Base-by-base conservation (phyloP, 345 rosid species). In the Mercurialis annua region DNA sequence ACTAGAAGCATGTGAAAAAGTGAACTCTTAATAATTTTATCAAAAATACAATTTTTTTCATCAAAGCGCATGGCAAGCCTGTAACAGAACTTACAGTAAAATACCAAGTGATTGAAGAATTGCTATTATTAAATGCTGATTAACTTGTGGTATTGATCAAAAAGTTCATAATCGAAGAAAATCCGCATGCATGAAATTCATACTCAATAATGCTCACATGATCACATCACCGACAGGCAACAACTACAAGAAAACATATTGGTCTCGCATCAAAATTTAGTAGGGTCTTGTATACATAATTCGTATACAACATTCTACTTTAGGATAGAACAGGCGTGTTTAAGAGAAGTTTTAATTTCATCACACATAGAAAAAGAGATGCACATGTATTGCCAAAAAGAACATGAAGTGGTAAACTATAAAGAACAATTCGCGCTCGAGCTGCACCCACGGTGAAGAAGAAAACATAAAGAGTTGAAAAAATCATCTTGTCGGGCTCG, bases 401-500 rank as follows among this genome's bases (percentile, higher is more conserved):
- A n/a, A 67, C 26, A 11, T n/a, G 16, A n/a, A n/a, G n/a, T n/a
- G n/a, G n/a, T n/a, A 21, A 14, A 68, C 46, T 30, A 33, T 9
- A 44, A n/a, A 10, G 12, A 26, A 47, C 18, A 30, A 46, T 47
- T 20, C 10, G 53, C 55, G 29, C 42, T 46, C 43, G 30, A 38
- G 51, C 12, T 10, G 4, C 29, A 23, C 31, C 21, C 51, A 51
- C 9, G 10, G 29, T 14, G 12, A 24, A 62, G 18, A 10, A 60
- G 24, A 70, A 17, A 40, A 54, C 20, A 66, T 14, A 11, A 64
- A 31, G 15, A 53, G 27, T 17, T 63, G 17, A 29, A 63, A 51
- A 20, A 21, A 26, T 33, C n/a, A 17, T 26, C 20, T 49, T 36
- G 9, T 17, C 1, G 29, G 17, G 52, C 50, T n/a, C 3, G 47